These are phyloP conservation scores for Fusarium praegraminearum DNA, from an alignment of 2,329 filamentous ascomycete species.

Conservation along the genomic window DNA sequence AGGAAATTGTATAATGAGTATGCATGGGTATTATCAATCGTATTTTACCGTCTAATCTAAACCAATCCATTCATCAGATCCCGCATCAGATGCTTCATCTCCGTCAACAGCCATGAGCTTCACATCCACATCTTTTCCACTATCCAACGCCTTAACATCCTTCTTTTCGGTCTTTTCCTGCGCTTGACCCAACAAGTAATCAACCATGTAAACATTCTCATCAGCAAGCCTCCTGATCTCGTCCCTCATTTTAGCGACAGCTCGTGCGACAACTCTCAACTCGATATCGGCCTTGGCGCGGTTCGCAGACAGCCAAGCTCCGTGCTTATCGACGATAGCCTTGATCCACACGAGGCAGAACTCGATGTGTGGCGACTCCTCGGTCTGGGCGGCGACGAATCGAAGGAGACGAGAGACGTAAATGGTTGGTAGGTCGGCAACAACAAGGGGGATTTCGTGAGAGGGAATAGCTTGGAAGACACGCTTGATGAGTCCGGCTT, in stretches of 20 bases:
- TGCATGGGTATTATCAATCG: conserved; percentile 46
- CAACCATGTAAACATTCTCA: conserved; percentile 88
- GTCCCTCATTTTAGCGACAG: conserved; percentile 81
- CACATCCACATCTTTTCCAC: conserved; percentile 42
- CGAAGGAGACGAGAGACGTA: conserved; percentile 88
- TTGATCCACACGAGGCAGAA: conserved; percentile 96
- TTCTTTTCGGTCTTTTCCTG: conserved; percentile 46
- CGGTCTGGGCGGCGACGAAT: conserved; percentile 88
- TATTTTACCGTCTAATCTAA: conserved; percentile 56
- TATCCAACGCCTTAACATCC: conserved; percentile 38
- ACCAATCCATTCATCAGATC: conserved; percentile 62
- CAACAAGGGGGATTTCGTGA: conserved; percentile 79
- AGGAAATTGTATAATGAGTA: conserved; percentile 14
- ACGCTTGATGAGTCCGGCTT: conserved; percentile 80
- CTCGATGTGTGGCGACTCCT: conserved; percentile 92
- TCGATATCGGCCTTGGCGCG: conserved; percentile 84
- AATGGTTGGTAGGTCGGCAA: conserved; percentile 82
- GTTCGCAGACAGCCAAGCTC: conserved; percentile 85
- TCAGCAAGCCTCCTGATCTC: conserved; percentile 87
- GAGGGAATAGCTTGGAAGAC: conserved; percentile 88
- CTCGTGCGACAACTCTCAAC: conserved; percentile 83
- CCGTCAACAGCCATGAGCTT: conserved; percentile 52
- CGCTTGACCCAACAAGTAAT: conserved; percentile 76
- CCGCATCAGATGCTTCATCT: conserved; percentile 51
- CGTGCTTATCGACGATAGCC: conserved; percentile 82